A percentile compares a stretch with the other conserved stretches of the same genome.
phyloP scores from a whole-genome alignment of 192 early-diverging fungal genomes.

The Spinellus fusiger region DNA sequence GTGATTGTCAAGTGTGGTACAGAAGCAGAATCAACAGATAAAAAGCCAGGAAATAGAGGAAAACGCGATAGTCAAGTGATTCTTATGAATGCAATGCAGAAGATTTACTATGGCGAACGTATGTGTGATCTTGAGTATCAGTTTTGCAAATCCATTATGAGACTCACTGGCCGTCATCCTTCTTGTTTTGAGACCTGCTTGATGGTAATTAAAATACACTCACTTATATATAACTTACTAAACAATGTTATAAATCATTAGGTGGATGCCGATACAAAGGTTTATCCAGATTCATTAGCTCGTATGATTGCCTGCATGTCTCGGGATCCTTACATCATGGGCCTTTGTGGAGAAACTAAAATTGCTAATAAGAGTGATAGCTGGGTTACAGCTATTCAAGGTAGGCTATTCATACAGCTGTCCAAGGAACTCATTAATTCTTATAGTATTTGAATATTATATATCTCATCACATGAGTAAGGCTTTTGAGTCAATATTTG shows the following conservation, averaged over 20 bases:
- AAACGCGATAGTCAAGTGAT: slow-evolving; percentile 94
- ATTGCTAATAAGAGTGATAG: slow-evolving; percentile 87
- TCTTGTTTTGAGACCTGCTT: slow-evolving; percentile 68
- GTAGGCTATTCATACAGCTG: slow-evolving; percentile 1
- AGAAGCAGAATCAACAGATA: slow-evolving; percentile 51
- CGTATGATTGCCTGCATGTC: slow-evolving; percentile 85
- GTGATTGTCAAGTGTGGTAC: slow-evolving; percentile 73
- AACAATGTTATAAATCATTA: slow-evolving; percentile 22
- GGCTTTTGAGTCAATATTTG: slow-evolving; percentile 71
- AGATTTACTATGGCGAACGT: slow-evolving; percentile 74
- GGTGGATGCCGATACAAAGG: slow-evolving; percentile 83
- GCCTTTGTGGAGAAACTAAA: slow-evolving; percentile 93
- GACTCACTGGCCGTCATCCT: slow-evolving; percentile 61
- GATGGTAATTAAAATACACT: slow-evolving; percentile 53
- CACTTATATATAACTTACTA: background rate
- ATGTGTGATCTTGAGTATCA: slow-evolving; percentile 77
- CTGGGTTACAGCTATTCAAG: slow-evolving; percentile 89
- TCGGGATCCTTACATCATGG: slow-evolving; percentile 87
- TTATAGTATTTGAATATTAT: slow-evolving; percentile 69
- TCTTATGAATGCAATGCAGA: slow-evolving; percentile 88
- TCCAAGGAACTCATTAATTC: background rate
- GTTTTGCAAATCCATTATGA: slow-evolving; percentile 68
- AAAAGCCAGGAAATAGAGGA: slow-evolving; percentile 79
- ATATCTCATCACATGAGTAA: slow-evolving; percentile 68
- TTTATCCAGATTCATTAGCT: slow-evolving; percentile 67